Conservation (phyloP, 371 early-diverging fungal genomes). For the Thermomucor indicae-seudaticae region DNA sequence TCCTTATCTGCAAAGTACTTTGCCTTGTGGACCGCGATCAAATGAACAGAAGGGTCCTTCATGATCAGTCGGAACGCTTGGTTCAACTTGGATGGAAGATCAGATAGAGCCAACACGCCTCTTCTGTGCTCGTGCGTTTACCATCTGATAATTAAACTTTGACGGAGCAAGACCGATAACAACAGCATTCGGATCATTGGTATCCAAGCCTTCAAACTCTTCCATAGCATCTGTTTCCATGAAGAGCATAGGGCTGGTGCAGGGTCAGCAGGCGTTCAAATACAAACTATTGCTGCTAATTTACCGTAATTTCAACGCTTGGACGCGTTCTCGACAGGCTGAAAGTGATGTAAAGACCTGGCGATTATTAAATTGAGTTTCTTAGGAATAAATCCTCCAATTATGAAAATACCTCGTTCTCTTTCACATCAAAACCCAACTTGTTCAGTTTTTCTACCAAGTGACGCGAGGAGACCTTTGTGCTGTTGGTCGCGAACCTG, state of each 20-base stretch:
- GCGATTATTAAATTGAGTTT: neutral
- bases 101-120: conserved; percentile 3
- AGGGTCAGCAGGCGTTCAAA: neutral
- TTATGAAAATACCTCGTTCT: conserved; percentile 46
- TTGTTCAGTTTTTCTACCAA: conserved; percentile 49
- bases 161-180: conserved; percentile 81
- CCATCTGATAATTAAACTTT: conserved; percentile 65
- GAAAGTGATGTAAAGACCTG: conserved; percentile 78
- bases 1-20: conserved; percentile 67
- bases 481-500: conserved; percentile 81
- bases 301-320: conserved; percentile 42
- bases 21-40: conserved; percentile 82
- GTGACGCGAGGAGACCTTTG: conserved; percentile 61
- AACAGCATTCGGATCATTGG: conserved; percentile 63
- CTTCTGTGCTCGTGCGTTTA: conserved; percentile 6
- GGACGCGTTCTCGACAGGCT: conserved; percentile 64
- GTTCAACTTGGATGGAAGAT: conserved; percentile 42
- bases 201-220: conserved; percentile 65
- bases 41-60: conserved; percentile 26
- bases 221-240: conserved; percentile 68
- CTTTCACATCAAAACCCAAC: conserved; percentile 67
- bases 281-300: neutral
- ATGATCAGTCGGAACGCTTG: conserved; percentile 64
- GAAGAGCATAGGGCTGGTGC: conserved; percentile 64
- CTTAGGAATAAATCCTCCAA: neutral